Conservation (phyloP, 441 rosid genomes). For the Geranium incanum region DNA sequence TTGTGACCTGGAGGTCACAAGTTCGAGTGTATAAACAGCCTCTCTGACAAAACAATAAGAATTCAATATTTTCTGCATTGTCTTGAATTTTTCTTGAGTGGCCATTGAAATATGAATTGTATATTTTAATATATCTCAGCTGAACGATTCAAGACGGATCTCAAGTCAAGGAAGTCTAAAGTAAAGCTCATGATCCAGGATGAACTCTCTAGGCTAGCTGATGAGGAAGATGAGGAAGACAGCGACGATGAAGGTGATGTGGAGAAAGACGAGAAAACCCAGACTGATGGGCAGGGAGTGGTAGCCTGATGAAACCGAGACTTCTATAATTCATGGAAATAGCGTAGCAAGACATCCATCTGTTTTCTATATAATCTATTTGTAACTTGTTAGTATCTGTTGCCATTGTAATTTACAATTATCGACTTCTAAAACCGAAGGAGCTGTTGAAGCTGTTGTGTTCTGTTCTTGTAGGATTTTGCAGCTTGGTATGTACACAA, state of each 20-base stretch:
- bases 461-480: no score
- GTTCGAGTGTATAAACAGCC: no score
- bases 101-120: constrained; percentile 11
- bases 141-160: constrained; percentile 37
- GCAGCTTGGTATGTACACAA: no score
- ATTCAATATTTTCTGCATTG: not conserved
- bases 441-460: no score
- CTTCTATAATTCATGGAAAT: no score
- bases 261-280: constrained; percentile 44
- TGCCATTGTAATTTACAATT: no score
- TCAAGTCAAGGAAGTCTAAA: constrained; percentile 52
- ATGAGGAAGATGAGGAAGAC: constrained; percentile 67
- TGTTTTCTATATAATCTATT: no score
- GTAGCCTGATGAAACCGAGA: constrained; percentile 34
- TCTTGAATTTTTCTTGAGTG: not conserved
- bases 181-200: constrained; percentile 80
- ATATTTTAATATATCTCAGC: constrained; percentile 38
- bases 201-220: constrained; percentile 84
- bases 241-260: constrained; percentile 41
- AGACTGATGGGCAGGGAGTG: constrained; percentile 37
- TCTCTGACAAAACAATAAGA: no score
- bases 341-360: no score
- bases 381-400: no score
- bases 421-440: no score
- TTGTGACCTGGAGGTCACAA: no score